A percentile compares a stretch with the other conserved stretches of the same genome.
Evolutionary conservation across 2,329 filamentous ascomycete species (phyloP).

Genomic region (Aspergillus candidus): DNA sequence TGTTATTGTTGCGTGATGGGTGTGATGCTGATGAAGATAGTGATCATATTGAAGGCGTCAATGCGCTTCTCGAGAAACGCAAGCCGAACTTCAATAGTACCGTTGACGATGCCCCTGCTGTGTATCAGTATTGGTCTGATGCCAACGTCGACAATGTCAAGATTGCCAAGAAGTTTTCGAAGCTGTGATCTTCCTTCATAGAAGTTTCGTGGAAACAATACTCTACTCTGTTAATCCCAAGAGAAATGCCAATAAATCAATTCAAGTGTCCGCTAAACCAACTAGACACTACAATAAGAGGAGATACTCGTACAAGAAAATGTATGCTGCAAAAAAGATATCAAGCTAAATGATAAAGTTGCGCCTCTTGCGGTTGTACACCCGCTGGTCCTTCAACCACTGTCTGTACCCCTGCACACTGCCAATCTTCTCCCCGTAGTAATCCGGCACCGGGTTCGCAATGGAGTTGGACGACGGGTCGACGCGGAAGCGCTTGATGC

Average conservation of each 20-base stretch:
- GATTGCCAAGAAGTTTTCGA: slow-evolving; percentile 15
- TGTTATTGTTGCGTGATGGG: background rate
- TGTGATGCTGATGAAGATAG: slow-evolving; percentile 24
- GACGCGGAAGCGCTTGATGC: slow-evolving; percentile 86
- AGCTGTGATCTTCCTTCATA: slow-evolving; percentile 14
- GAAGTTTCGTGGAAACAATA: background rate
- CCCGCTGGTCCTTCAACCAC: slow-evolving; percentile 96
- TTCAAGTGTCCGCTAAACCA: slow-evolving; percentile 2
- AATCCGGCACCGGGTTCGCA: slow-evolving; percentile 90
- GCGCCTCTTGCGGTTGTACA: slow-evolving; percentile 84
- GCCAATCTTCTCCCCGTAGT: slow-evolving; percentile 97
- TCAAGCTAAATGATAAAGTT: slow-evolving; percentile 31
- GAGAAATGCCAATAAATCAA: slow-evolving; percentile 4
- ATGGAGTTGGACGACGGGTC: slow-evolving; percentile 85
- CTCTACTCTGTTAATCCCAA: background rate
- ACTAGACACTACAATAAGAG: slow-evolving; percentile 1
- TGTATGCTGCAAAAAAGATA: background rate
- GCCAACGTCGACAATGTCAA: slow-evolving; percentile 38
- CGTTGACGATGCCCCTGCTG: slow-evolving; percentile 54
- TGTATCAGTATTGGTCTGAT: slow-evolving; percentile 64
- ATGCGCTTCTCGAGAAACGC: slow-evolving; percentile 65
- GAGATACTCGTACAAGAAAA: slow-evolving; percentile 2
- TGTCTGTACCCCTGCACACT: slow-evolving; percentile 85
- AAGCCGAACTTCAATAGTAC: slow-evolving; percentile 56
- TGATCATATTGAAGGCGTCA: slow-evolving; percentile 62